Percentiles rank a stretch among this genome's conserved stretches.
phyloP scores from a whole-genome alignment of 805 yeast species.

The Ogataea ramenticola region DNA sequence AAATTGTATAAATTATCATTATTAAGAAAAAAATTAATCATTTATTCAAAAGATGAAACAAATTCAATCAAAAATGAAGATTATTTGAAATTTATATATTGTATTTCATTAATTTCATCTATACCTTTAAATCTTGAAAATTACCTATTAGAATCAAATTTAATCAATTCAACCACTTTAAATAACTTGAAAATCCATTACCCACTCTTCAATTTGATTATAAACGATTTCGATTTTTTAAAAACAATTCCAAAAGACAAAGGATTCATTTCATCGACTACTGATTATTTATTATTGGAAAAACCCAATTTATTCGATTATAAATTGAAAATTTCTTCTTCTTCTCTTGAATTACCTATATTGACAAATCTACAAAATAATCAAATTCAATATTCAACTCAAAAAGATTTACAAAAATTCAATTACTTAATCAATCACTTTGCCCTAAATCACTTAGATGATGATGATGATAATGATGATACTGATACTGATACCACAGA shows the following conservation, averaged over 20 bases:
- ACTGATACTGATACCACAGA: not conserved
- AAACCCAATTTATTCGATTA: slow-evolving; percentile 46
- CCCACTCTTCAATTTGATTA: slow-evolving; percentile 58
- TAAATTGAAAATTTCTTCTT: slow-evolving; percentile 22
- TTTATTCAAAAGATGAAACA: slow-evolving; percentile 22
- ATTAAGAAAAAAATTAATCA: slow-evolving; percentile 46
- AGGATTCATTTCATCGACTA: slow-evolving; percentile 54
- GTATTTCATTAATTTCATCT: slow-evolving; percentile 52
- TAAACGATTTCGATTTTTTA: slow-evolving; percentile 45
- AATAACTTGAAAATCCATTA: slow-evolving; percentile 25
- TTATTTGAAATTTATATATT: slow-evolving; percentile 45
- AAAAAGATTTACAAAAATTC: slow-evolving; percentile 31
- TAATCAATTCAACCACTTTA: slow-evolving; percentile 11
- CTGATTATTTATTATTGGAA: slow-evolving; percentile 57
- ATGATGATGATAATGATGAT: slow-evolving; percentile 10
- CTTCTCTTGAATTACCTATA: not conserved
- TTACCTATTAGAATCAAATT: slow-evolving; percentile 19
- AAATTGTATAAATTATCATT: slow-evolving; percentile 57
- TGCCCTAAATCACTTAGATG: slow-evolving; percentile 35
- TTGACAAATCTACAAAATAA: not conserved
- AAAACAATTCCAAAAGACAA: slow-evolving; percentile 9
- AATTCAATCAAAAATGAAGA: slow-evolving; percentile 16
- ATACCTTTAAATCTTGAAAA: slow-evolving; percentile 48
- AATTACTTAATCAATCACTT: slow-evolving; percentile 14
- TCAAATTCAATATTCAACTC: slow-evolving; percentile 21